phyloP scores from a whole-genome alignment of 106 monocot species.

The Dendrobium nobile region DNA sequence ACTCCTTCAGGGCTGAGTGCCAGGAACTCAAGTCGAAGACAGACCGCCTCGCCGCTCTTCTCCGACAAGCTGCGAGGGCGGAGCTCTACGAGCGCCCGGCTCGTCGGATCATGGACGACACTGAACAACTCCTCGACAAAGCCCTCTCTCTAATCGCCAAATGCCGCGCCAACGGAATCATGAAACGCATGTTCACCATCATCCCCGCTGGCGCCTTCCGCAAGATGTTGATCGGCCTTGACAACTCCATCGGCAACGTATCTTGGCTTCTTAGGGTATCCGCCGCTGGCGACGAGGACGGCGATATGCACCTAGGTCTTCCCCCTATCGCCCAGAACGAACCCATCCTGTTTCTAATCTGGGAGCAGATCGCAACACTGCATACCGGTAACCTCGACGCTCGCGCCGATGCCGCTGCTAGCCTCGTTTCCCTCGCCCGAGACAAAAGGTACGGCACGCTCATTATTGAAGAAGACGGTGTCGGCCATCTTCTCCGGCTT shows the following conservation, averaged over 20 bases:
- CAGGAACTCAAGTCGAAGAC: conserved; percentile 52
- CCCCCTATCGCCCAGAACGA: conserved; percentile 87
- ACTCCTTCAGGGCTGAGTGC: conserved; percentile 51
- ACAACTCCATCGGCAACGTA: conserved; percentile 60
- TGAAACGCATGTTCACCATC: conserved; percentile 55
- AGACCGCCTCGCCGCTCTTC: conserved; percentile 50
- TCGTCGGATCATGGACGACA: conserved; percentile 72
- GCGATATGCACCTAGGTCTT: conserved; percentile 51
- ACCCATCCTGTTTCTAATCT: conserved; percentile 71
- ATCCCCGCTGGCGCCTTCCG: conserved; percentile 49
- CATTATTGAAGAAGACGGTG: conserved; percentile 79
- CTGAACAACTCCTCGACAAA: conserved; percentile 57
- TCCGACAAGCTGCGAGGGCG: conserved; percentile 76
- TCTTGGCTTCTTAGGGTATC: conserved; percentile 82
- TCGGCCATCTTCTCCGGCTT: conserved; percentile 55
- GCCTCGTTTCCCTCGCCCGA: conserved; percentile 64
- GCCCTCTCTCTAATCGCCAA: conserved; percentile 39
- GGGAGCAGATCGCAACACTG: conserved; percentile 72
- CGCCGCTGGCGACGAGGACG: conserved; percentile 34
- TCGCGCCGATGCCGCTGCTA: conserved; percentile 51
- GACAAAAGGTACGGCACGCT: conserved; percentile 61
- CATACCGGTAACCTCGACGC: conserved; percentile 39
- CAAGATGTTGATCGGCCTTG: conserved; percentile 50
- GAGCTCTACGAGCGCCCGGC: conserved; percentile 82
- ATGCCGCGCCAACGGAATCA: conserved; percentile 35